These are phyloP conservation scores for Podochytrium sp. DNA, from an alignment of 192 early-diverging fungal genomes.

Conservation along the genomic window DNA sequence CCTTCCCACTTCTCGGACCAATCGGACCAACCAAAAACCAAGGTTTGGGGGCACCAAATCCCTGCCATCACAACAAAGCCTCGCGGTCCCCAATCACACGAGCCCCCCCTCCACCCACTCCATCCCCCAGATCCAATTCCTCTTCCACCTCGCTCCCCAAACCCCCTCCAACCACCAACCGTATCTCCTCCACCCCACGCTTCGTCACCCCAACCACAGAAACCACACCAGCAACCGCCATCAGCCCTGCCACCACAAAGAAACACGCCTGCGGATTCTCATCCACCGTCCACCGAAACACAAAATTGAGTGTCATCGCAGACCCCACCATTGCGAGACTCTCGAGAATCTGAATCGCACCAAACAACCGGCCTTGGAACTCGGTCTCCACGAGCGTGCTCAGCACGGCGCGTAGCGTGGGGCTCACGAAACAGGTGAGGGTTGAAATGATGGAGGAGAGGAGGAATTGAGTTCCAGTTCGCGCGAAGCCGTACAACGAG, in stretches of 20 bases:
- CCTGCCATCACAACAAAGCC: no score
- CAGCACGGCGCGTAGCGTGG: constrained; percentile 11
- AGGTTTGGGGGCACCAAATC: no score
- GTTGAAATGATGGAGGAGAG: neutral
- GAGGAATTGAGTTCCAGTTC: neutral
- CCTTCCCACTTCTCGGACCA: no score
- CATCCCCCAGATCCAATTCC: no score
- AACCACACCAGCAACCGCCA: neutral
- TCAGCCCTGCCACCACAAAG: neutral
- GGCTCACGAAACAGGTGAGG: constrained; percentile 6
- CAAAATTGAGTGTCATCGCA: neutral
- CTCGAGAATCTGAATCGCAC: constrained; percentile 21
- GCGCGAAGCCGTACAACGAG: neutral
- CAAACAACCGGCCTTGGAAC: constrained; percentile 15
- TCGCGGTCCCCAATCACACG: no score
- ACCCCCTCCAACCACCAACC: no score
- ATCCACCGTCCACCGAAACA: constrained; percentile 16
- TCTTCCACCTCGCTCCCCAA: neutral
- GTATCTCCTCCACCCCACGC: constrained; percentile 7
- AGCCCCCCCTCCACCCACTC: no score
- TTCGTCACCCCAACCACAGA: neutral
- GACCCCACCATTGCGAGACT: neutral
- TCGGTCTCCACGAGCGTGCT: neutral
- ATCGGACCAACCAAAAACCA: no score
- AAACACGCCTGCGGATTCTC: neutral